A percentile compares a stretch with the other conserved stretches of the same genome.
Evolutionary conservation across 2,329 filamentous ascomycete genomes (phyloP).

Genomic region (Cladosporium sp.): DNA sequence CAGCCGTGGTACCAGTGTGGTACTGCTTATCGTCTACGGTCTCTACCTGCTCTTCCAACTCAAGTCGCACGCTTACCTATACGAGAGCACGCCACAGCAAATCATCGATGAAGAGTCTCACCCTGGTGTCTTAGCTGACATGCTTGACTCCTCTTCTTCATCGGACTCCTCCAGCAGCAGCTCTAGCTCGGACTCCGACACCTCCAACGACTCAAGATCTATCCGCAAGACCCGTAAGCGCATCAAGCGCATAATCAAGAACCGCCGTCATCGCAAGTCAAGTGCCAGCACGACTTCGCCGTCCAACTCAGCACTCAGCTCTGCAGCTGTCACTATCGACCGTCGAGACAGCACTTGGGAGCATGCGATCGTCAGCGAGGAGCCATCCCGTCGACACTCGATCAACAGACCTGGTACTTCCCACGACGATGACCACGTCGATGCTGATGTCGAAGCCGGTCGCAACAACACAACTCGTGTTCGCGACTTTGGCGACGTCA

Average conservation of each 20-base stretch:
- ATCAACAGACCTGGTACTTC: slow-evolving; percentile 41
- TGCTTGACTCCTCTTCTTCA: slow-evolving; percentile 67
- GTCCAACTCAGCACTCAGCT: slow-evolving; percentile 36
- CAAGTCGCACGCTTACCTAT: slow-evolving; percentile 88
- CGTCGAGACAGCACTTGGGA: slow-evolving; percentile 37
- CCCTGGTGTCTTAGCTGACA: slow-evolving; percentile 76
- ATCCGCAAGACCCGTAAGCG: slow-evolving; percentile 63
- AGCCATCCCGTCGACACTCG: slow-evolving; percentile 33
- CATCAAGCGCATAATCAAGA: slow-evolving; percentile 70
- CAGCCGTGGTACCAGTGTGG: slow-evolving; percentile 83
- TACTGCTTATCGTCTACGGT: slow-evolving; percentile 75
- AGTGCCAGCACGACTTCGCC: slow-evolving; percentile 64
- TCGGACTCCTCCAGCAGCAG: slow-evolving; percentile 51
- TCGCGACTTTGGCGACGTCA: slow-evolving; percentile 44
- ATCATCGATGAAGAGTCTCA: slow-evolving; percentile 89
- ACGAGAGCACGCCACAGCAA: slow-evolving; percentile 86
- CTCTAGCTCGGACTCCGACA: slow-evolving; percentile 59
- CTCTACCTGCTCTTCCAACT: slow-evolving; percentile 87
- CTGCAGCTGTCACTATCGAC: slow-evolving; percentile 37
- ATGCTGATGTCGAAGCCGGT: slow-evolving; percentile 42
- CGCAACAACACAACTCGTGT: slow-evolving; percentile 32
- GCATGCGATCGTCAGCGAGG: slow-evolving; percentile 20
- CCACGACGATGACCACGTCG: slow-evolving; percentile 56
- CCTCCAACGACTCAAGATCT: slow-evolving; percentile 48
- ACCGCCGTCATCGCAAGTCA: slow-evolving; percentile 70